Percentiles rank a stretch among this genome's conserved stretches.
Conservation (phyloP, 352 stramenopile genomes). For the Globisporangium megalacanthum region DNA sequence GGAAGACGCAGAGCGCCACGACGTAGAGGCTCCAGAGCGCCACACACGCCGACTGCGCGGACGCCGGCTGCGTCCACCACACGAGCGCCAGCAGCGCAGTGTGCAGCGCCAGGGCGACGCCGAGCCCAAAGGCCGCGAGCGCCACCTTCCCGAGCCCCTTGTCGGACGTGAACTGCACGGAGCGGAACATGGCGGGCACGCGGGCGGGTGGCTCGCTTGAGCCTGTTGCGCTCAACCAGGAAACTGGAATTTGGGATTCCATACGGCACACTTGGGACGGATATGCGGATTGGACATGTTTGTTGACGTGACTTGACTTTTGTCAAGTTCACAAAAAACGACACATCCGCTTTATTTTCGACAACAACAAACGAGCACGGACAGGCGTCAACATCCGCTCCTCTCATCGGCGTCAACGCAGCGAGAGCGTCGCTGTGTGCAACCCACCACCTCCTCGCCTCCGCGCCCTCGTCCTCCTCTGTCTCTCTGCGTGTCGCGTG, state of each 20-base stretch:
- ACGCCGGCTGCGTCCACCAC: constrained; percentile 18
- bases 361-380: too few species aligned
- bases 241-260: too few species aligned
- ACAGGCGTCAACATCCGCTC: too few species aligned
- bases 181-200: constrained; percentile 56
- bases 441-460: too few species aligned
- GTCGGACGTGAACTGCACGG: constrained; percentile 71
- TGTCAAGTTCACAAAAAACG: too few species aligned
- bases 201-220: too few species aligned
- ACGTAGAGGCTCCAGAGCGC: constrained; percentile 74
- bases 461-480: too few species aligned
- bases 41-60: constrained; percentile 40
- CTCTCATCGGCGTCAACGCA: too few species aligned
- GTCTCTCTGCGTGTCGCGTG: background rate
- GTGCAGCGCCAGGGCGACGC: constrained; percentile 71
- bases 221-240: too few species aligned
- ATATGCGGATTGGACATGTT: background rate
- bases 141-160: constrained; percentile 70
- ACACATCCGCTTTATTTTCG: too few species aligned
- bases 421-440: too few species aligned
- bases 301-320: background rate
- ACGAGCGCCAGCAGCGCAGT: constrained; percentile 37
- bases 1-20: constrained; percentile 75
- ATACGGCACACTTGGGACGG: too few species aligned
- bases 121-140: constrained; percentile 67